Percentiles rank a stretch among this genome's conserved stretches.
phyloP scores from a whole-genome alignment of 2,329 filamentous ascomycete species.

The Sordariomycetes sp. region DNA sequence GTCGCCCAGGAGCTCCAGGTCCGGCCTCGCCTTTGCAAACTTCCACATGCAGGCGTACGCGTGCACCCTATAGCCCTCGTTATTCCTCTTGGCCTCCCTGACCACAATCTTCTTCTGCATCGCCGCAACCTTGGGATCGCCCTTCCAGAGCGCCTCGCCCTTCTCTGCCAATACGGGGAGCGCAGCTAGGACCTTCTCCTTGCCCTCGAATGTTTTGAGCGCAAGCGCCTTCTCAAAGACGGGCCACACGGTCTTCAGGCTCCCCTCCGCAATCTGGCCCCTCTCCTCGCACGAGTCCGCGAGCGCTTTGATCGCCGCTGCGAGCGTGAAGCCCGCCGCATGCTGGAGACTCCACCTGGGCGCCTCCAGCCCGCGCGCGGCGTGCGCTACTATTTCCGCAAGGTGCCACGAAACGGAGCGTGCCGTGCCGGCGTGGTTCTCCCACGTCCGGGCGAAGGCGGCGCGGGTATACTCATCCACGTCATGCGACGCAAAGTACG shows the following conservation, averaged over 20 bases:
- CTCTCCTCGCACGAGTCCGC: constrained; percentile 41
- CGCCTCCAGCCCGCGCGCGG: constrained; percentile 56
- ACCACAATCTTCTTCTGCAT: constrained; percentile 69
- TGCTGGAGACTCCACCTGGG: constrained; percentile 87
- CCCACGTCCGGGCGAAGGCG: constrained; percentile 77
- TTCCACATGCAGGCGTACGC: constrained; percentile 61
- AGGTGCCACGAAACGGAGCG: constrained; percentile 76
- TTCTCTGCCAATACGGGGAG: constrained; percentile 67
- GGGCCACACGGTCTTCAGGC: constrained; percentile 62
- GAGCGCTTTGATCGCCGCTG: constrained; percentile 57
- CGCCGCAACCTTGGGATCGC: constrained; percentile 36
- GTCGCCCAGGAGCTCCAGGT: constrained; percentile 57
- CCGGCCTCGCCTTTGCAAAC: constrained; percentile 53
- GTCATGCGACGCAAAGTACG: constrained; percentile 81
- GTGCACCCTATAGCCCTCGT: constrained; percentile 67
- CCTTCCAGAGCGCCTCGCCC: constrained; percentile 42
- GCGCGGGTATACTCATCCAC: constrained; percentile 66
- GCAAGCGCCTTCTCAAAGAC: constrained; percentile 67
- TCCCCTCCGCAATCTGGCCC: constrained; percentile 44
- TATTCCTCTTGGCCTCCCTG: constrained; percentile 85
- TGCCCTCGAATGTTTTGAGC: constrained; percentile 86
- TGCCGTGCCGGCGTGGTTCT: constrained; percentile 75
- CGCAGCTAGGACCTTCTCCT: constrained; percentile 70
- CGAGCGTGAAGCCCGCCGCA: constrained; percentile 68
- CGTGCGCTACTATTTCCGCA: constrained; percentile 63